Base-by-base conservation (phyloP, 768 basidiomycete species). In the Lactifluus rugatus region DNA sequence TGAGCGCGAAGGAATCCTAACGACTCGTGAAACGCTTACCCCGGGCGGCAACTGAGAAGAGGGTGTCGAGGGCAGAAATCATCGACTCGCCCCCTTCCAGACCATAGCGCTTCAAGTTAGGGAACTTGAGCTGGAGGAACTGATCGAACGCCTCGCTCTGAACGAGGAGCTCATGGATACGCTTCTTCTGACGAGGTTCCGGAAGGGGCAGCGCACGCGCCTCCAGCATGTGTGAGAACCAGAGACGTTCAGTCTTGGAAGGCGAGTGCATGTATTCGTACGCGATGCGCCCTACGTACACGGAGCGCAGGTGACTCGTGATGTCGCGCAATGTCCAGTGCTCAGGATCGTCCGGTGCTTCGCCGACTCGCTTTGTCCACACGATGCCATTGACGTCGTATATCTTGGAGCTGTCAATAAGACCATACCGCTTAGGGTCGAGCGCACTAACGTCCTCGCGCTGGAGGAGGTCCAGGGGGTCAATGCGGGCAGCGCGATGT, bases 51-150 rank as follows among this genome's bases (percentile, higher is more conserved):
- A 79, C 74, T 0, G 76, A 72, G 64, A 96, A 90, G 17, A 96
- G 70, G 0, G 81, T 75, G 59, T 93, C 89, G 2, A 95, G 73
- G 1, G 91, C 93, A 4, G 91, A 87, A 25, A 96, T 71, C 93
- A 95, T 94, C 2, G 89, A 91, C 73, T 95, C 93, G 1, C 87
- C 93, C 2, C 93, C 93, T 70, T 96, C 93, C 37, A 94, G 76
- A 0, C 89, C 92, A 69, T 91, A 91, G 66, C 88, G 79, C 71
- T 89, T 89, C 68, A 89, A 65, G 70, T 91, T 93, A 1, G 93
- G 92, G 67, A 94, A 95, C 70, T 93, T 93, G 52, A 81, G 74
- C 66, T 92, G 90, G 45, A 93, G 72, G 67, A 93, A 95, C 65
- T 82, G 80, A 65, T 95, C 93, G 47, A 94, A 78, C 32, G 84